Base-by-base conservation (phyloP, 2,329 filamentous ascomycete genomes). In the Fulvia fulva region DNA sequence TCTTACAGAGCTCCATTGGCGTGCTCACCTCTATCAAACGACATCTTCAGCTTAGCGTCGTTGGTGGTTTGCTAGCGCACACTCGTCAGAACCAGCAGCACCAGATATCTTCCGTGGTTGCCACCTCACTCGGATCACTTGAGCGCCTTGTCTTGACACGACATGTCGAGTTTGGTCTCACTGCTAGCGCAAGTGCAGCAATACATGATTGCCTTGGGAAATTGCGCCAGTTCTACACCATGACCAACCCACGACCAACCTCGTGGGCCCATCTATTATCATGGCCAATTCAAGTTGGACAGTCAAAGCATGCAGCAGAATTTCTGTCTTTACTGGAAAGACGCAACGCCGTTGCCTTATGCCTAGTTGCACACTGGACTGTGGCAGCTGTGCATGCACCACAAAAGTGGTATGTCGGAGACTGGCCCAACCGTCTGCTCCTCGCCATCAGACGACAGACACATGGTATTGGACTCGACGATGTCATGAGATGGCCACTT, bases 321-420 rank as follows among this genome's bases (percentile, higher is more conserved):
- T 69, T 63, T 37, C 55, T 67, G 22, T 34, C 51, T 14, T 53
- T 67, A 7, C 45, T 69, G 9, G 53, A 61, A 23, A 22, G 58
- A 12, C 59, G 56, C 12, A 55, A 57, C 22, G 56, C 65, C 1
- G 65, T 64, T 23, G 61, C 67, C 0, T 28, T 68, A 23, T 58
- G 65, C 23, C 53, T 67, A n/a, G 44, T 67, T 12, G 67, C 66
- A 2, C 61, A 63, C 44, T 69, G 66, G 66, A 61, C 56, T 34
- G 60, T 69, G 14, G 60, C 60, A 2, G 45, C 68, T 4, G 60
- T 65, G 32, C 59, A 62, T 37, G 60, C 64, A 3, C 66, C 64
- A 3, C 56, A 55, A 22, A 58, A 65, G 49, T 68, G 66, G 66
- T 66, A 60, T 47, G 56, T 61, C 12, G 64, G 59, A 12, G 60